Evolutionary conservation across 2,329 filamentous ascomycete species (phyloP).

Genomic region (Acrocalymma vagum): DNA sequence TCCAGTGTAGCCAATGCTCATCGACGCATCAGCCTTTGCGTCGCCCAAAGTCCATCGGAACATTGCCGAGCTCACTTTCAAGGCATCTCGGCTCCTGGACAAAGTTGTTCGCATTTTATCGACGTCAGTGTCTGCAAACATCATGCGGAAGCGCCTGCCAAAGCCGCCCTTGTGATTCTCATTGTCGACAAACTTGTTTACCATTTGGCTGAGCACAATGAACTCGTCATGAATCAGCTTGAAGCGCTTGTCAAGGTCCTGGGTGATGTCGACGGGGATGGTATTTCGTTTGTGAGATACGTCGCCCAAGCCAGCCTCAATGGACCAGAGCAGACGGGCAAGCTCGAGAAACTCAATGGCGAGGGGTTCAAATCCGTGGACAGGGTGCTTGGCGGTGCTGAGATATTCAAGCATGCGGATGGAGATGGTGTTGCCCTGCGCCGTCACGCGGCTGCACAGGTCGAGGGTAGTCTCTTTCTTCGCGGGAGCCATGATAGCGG

Average conservation of each 20-base stretch:
- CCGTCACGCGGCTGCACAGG: constrained; percentile 66
- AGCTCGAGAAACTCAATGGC: constrained; percentile 74
- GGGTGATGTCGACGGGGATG: constrained; percentile 67
- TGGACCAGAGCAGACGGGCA: constrained; percentile 72
- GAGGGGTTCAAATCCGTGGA: constrained; percentile 59
- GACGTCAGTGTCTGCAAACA: constrained; percentile 64
- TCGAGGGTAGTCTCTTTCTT: constrained; percentile 55
- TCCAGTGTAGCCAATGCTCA: constrained; percentile 73
- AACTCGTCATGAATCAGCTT: constrained; percentile 69
- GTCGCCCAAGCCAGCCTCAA: constrained; percentile 67
- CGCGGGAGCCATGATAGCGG: constrained; percentile 39
- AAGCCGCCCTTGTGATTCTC: constrained; percentile 67
- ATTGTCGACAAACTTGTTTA: constrained; percentile 68
- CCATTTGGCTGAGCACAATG: constrained; percentile 69
- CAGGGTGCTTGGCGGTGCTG: constrained; percentile 41
- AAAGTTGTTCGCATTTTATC: constrained; percentile 67
- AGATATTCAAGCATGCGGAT: constrained; percentile 50
- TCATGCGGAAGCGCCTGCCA: constrained; percentile 68
- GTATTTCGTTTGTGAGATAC: constrained; percentile 59
- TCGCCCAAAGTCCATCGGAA: constrained; percentile 71
- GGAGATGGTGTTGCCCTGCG: constrained; percentile 63
- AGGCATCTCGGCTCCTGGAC: constrained; percentile 65
- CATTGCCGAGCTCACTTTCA: constrained; percentile 70
- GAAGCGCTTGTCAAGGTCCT: constrained; percentile 72
- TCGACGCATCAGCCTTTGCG: constrained; percentile 65